Percentiles rank a stretch among this genome's conserved stretches.
Evolutionary conservation across 2,329 filamentous ascomycete species (phyloP).

Genomic region (Aspergillus quadrilineatus): DNA sequence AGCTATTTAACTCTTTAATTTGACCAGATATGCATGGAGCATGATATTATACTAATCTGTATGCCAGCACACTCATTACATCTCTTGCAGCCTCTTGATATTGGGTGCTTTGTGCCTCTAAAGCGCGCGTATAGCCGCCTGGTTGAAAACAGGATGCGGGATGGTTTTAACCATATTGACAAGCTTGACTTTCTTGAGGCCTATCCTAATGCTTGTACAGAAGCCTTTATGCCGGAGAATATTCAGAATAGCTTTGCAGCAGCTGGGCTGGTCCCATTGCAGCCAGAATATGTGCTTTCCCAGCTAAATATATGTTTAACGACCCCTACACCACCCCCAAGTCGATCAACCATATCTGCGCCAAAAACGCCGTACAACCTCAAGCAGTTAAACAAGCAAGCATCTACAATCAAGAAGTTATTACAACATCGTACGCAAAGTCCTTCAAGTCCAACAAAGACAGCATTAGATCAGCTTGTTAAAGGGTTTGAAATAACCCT

Average conservation of each 20-base stretch:
- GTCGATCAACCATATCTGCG: slow-evolving; percentile 3
- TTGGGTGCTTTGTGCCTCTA: slow-evolving; percentile 13
- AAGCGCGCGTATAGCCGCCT: slow-evolving; percentile 5
- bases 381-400: slow-evolving; percentile 6
- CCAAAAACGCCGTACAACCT: slow-evolving; percentile 8
- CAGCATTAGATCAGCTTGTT: not conserved
- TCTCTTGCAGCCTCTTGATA: slow-evolving; percentile 15
- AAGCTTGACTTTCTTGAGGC: slow-evolving; percentile 12
- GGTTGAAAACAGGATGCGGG: not conserved
- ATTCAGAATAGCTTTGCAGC: slow-evolving; percentile 9
- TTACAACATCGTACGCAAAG: not conserved
- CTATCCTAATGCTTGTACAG: not conserved
- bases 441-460: slow-evolving; percentile 2
- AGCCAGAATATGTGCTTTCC: slow-evolving; percentile 6
- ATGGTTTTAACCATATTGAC: slow-evolving; percentile 10
- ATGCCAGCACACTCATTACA: not conserved
- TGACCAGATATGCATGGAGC: not conserved
- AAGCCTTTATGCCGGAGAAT: slow-evolving; percentile 3
- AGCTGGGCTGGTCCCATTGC: slow-evolving; percentile 1
- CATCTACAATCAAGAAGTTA: slow-evolving; percentile 7
- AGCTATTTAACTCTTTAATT: not conserved
- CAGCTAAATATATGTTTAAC: slow-evolving; percentile 12
- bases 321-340: slow-evolving; percentile 4
- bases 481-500: not conserved
- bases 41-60: slow-evolving; percentile 4